These are phyloP conservation scores for Heritiera littoralis DNA, from an alignment of 345 rosid genomes.

Conservation along the genomic window DNA sequence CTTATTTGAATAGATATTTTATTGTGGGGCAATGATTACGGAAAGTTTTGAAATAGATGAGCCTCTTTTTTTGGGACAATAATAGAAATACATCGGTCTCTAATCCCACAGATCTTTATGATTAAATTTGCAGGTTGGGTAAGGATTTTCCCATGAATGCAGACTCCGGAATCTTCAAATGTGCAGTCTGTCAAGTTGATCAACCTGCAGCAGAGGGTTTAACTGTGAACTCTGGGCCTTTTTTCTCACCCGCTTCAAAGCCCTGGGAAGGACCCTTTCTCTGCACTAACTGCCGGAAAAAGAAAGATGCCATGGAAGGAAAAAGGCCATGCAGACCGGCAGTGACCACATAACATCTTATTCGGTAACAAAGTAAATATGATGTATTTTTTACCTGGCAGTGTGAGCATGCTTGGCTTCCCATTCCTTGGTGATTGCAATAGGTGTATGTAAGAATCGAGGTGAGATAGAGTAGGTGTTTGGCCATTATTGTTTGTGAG, in stretches of 20 bases:
- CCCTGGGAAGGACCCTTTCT: slow-evolving; percentile 96
- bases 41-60: too few species aligned
- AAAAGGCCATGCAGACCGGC: slow-evolving; percentile 67
- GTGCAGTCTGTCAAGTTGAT: slow-evolving; percentile 98
- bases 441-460: slow-evolving; percentile 43
- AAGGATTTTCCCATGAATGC: slow-evolving; percentile 56
- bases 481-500: slow-evolving; percentile 36
- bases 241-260: slow-evolving; percentile 72
- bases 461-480: slow-evolving; percentile 45
- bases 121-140: slow-evolving; percentile 70
- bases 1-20: not conserved
- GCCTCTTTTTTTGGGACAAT: not conserved
- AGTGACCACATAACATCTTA: slow-evolving; percentile 42
- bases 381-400: slow-evolving; percentile 43
- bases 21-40: not conserved
- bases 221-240: slow-evolving; percentile 58
- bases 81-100: not conserved
- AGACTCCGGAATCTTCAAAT: slow-evolving; percentile 64
- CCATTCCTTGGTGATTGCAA: slow-evolving; percentile 32
- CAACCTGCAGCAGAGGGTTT: slow-evolving; percentile 65
- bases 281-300: slow-evolving; percentile 73
- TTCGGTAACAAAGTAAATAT: slow-evolving; percentile 50
- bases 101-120: not conserved
- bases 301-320: slow-evolving; percentile 99
- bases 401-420: slow-evolving; percentile 53